Evolutionary conservation across 805 yeast species (phyloP).

Genomic region (Candida cerambycidarum): DNA sequence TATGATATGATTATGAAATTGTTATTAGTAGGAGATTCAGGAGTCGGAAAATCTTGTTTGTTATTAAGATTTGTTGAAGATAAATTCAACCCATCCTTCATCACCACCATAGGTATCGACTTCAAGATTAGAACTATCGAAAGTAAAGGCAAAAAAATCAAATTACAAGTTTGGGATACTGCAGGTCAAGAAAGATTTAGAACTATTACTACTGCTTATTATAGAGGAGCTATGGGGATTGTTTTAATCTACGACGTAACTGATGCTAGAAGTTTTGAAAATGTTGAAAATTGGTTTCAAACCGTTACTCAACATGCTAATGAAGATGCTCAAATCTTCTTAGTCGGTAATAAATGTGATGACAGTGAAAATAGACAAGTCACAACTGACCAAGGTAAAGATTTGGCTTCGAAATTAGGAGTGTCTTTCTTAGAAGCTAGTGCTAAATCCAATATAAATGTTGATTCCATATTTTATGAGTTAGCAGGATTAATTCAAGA

Average conservation of each 20-base stretch:
- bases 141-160: slow-evolving; percentile 87
- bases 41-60: slow-evolving; percentile 87
- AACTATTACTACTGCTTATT: slow-evolving; percentile 90
- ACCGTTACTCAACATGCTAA: slow-evolving; percentile 96
- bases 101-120: slow-evolving; percentile 97
- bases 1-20: slow-evolving; percentile 91
- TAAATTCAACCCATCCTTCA: slow-evolving; percentile 93
- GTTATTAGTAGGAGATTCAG: slow-evolving; percentile 88
- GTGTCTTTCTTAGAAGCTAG: slow-evolving; percentile 94
- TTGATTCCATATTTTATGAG: slow-evolving; percentile 87
- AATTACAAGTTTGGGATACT: slow-evolving; percentile 95
- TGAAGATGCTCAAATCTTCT: slow-evolving; percentile 89
- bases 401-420: slow-evolving; percentile 79
- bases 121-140: slow-evolving; percentile 96
- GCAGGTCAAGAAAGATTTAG: slow-evolving; percentile 97
- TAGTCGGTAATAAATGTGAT: slow-evolving; percentile 96
- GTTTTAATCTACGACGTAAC: slow-evolving; percentile 82
- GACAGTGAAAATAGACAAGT: slow-evolving; percentile 86
- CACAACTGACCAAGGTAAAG: slow-evolving; percentile 85
- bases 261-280: slow-evolving; percentile 87
- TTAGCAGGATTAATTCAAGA: slow-evolving; percentile 86
- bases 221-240: slow-evolving; percentile 88
- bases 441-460: slow-evolving; percentile 91
- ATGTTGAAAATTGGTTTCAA: slow-evolving; percentile 91
- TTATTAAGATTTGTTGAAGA: slow-evolving; percentile 92